Percentiles rank a stretch among this genome's conserved stretches.
Evolutionary conservation across 345 rosid genomes (phyloP).

Genomic region (Gossypium rotundifolium): DNA sequence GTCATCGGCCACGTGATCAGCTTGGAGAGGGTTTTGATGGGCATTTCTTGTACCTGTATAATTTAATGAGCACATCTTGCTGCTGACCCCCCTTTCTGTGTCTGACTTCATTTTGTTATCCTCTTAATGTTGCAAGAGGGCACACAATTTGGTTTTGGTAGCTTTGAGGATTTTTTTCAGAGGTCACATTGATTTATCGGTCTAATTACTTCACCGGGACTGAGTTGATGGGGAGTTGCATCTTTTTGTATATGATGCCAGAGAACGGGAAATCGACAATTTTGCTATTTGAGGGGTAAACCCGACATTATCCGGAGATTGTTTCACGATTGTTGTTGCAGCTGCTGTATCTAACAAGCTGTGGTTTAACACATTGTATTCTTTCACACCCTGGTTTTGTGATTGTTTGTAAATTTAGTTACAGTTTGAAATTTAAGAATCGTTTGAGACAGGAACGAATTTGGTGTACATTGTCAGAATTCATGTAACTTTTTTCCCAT

Average conservation of each 20-base stretch:
- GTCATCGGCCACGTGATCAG: slow-evolving; percentile 33
- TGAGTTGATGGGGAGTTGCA: slow-evolving; percentile 23
- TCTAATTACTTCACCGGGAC: slow-evolving; percentile 23
- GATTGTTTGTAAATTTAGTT: slow-evolving; percentile 28
- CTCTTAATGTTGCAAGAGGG: slow-evolving; percentile 28
- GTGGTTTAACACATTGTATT: slow-evolving; percentile 27
- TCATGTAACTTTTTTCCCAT: not conserved
- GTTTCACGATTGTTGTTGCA: slow-evolving; percentile 40
- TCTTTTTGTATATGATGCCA: slow-evolving; percentile 33
- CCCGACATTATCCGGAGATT: slow-evolving; percentile 27
- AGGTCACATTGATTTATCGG: slow-evolving; percentile 18
- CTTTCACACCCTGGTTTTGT: slow-evolving; percentile 27
- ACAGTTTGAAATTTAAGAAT: slow-evolving; percentile 19
- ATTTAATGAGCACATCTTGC: slow-evolving; percentile 19
- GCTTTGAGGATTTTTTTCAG: slow-evolving; percentile 27
- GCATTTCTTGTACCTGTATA: slow-evolving; percentile 23
- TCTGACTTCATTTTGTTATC: slow-evolving; percentile 40
- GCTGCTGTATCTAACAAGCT: slow-evolving; percentile 51
- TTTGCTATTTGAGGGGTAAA: slow-evolving; percentile 11
- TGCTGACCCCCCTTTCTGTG: slow-evolving; percentile 27
- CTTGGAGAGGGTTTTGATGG: slow-evolving; percentile 9
- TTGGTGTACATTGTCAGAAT: slow-evolving; percentile 22
- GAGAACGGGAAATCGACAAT: slow-evolving; percentile 13
- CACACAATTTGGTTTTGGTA: slow-evolving; percentile 26
- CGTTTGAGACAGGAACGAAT: slow-evolving; percentile 1